A percentile compares a stretch with the other conserved stretches of the same genome.
phyloP scores from a whole-genome alignment of 257 asterid species.

The Scutellaria minor region DNA sequence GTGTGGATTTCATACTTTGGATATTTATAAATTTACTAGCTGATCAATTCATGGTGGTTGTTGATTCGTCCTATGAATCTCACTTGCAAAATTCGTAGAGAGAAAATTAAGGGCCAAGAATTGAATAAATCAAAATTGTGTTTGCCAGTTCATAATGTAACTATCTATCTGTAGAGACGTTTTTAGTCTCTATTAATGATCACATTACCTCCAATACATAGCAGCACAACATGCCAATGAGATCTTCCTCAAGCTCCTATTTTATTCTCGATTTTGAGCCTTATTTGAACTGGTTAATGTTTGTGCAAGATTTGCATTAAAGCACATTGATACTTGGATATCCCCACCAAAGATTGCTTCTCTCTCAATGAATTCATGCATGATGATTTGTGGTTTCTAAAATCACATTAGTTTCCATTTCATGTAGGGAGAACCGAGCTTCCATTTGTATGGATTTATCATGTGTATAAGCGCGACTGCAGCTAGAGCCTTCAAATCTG shows the following conservation, averaged over 20 bases:
- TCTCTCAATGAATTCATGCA: neutral
- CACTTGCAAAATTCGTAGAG: neutral
- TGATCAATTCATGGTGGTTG: neutral
- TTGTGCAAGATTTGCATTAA: too few relatives aligned
- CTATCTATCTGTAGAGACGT: neutral
- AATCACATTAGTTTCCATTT: conserved; percentile 26
- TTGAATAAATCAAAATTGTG: neutral
- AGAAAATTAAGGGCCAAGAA: too few relatives aligned
- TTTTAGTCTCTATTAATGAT: neutral
- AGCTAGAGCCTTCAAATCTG: conserved; percentile 98
- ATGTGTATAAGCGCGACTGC: conserved; percentile 97
- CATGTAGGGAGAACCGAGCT: conserved; percentile 91
- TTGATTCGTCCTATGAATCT: conserved; percentile 1
- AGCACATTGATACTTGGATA: too few relatives aligned
- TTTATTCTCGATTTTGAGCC: neutral
- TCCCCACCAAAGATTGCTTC: neutral
- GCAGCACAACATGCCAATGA: neutral
- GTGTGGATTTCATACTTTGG: neutral
- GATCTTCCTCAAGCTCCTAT: neutral
- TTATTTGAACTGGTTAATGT: too few relatives aligned
- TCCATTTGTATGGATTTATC: conserved; percentile 87
- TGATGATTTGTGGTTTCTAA: conserved; percentile 22
- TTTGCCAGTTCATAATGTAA: neutral
- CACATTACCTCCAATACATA: neutral
- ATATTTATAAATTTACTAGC: neutral